A percentile compares a stretch with the other conserved stretches of the same genome.
Evolutionary conservation across 78 protist genomes (phyloP).

Genomic region (Monocercomonoides exilis): DNA sequence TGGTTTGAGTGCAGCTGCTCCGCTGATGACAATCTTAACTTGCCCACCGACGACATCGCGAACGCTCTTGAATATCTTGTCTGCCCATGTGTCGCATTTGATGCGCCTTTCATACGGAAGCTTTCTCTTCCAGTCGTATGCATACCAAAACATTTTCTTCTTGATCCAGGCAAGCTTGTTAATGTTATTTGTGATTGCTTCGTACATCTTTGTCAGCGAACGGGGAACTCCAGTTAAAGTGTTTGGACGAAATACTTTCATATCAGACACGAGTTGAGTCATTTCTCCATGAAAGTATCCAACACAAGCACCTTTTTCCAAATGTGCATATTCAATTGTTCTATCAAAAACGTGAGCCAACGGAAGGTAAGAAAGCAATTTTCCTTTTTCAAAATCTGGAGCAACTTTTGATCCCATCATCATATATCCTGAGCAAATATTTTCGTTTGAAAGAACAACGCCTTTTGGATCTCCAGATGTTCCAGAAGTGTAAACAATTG

Average conservation of each 20-base stretch:
- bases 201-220: neutral
- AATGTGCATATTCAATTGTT: neutral
- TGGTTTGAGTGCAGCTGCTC: neutral
- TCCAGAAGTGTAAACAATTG: slow-evolving; percentile 17
- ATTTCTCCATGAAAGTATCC: neutral
- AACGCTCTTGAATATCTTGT: neutral
- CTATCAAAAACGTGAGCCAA: neutral
- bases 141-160: neutral
- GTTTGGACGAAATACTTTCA: neutral
- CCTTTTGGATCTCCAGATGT: neutral
- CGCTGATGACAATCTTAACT: neutral
- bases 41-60: neutral
- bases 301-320: neutral
- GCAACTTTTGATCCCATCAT: neutral
- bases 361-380: neutral
- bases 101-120: neutral
- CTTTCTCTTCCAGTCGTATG: neutral
- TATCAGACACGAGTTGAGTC: neutral
- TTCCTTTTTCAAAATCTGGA: neutral
- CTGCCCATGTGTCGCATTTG: neutral
- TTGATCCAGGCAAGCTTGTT: neutral
- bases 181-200: neutral
- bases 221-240: neutral
- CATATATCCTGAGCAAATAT: neutral
- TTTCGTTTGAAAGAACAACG: neutral